Percentiles rank a stretch among this genome's conserved stretches.
These are phyloP conservation scores for Mycena sanguinolenta DNA, from an alignment of 768 basidiomycete genomes.

Conservation along the genomic window DNA sequence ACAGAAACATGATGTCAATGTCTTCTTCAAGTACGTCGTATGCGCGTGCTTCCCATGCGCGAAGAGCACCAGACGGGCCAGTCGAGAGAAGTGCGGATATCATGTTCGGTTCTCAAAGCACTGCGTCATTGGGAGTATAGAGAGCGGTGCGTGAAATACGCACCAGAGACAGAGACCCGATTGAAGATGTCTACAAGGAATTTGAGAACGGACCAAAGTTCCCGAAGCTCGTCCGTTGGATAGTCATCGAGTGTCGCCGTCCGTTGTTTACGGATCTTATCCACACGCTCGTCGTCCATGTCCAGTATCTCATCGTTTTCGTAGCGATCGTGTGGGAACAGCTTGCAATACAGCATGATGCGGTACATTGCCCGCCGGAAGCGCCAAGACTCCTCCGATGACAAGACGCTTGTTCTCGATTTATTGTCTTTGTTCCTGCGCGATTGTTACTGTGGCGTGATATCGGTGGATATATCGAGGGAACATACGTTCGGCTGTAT, in stretches of 20 bases:
- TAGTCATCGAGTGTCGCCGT: constrained; percentile 18
- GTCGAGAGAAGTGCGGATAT: neutral
- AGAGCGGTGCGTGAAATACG: neutral
- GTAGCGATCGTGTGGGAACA: neutral
- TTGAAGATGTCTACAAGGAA: neutral
- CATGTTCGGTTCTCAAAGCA: neutral
- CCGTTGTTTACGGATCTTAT: constrained; percentile 11
- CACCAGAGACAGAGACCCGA: neutral
- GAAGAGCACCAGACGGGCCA: neutral
- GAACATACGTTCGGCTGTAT: constrained; percentile 41
- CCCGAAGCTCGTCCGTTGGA: constrained; percentile 14
- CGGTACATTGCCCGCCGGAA: constrained; percentile 13
- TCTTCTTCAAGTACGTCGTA: neutral
- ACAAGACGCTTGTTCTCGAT: constrained; percentile 8
- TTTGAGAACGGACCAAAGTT: neutral
- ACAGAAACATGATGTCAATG: neutral
- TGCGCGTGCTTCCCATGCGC: neutral
- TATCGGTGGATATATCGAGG: neutral
- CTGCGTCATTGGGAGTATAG: neutral
- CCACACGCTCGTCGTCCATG: neutral
- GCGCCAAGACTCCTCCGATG: neutral
- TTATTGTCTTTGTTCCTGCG: constrained; percentile 16
- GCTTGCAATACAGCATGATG: constrained; percentile 5
- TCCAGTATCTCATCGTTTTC: neutral
- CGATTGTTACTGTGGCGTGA: neutral